Base-by-base conservation (phyloP, 2,329 filamentous ascomycete genomes). In the Bipolaris oryzae region DNA sequence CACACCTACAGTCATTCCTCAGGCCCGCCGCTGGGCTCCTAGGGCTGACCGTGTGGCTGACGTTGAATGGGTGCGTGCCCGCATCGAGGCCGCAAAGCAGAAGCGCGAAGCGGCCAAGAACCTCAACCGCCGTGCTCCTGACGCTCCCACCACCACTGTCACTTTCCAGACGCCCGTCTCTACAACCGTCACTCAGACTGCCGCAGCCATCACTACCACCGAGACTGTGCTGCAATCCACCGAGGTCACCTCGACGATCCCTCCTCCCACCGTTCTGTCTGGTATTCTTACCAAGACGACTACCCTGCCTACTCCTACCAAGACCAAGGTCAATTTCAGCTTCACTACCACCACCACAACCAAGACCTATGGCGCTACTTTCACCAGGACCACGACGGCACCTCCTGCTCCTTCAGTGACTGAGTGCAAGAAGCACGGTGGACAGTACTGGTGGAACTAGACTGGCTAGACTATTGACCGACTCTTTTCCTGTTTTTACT, bases 301-400 rank as follows among this genome's bases (percentile, higher is more conserved):
- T 9, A 78, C 76, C 1, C 67, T 74, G 1, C 74, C 76, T 5
- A 74, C 74, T 1, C 68, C 69, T 0, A 77, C 74, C 0, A 75
- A 74, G 56, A 76, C 75, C 3, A 61, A 64, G 6, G 46, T 74
- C 34, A 61, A 56, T 3, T 69, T 71, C 42, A 69, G 61, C 7
- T 74, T 61, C 18, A 54, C 64, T 7, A 68, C 62, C 0, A 71
- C 67, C 1, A 77, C 74, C 2, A 71, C 66, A 41, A 73, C 74
- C 2, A 67, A 75, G 13, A 77, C 74, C 0, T 65, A 75, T 39
- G 67, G 64, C 5, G 69, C 70, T n/a, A 75, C 72, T 13, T 72
- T 67, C 42, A 77, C 75, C 1, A 68, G 61, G 34, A 69, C 65
- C 2, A 73, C 66, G 1, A 78, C 74, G 0, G 62, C 74, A 16